phyloP scores from a whole-genome alignment of 1,139 yeast genomes.

The Saccharomycopsis crataegensis region DNA sequence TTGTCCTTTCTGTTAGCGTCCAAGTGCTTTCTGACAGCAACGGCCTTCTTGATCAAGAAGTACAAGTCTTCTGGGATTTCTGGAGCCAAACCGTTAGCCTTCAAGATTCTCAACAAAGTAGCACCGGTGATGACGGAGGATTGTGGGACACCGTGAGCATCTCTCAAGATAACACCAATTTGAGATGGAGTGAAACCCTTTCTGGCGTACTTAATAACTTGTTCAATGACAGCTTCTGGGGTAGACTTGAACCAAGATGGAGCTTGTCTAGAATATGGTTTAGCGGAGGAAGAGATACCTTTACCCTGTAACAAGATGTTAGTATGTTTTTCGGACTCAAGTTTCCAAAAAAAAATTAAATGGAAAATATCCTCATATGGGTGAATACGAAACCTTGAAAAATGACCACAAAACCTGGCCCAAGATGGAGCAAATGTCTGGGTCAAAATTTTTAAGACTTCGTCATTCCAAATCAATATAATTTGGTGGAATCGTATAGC shows the following conservation, averaged over 20 bases:
- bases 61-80: constrained; percentile 99
- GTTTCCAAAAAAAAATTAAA: neutral
- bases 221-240: constrained; percentile 94
- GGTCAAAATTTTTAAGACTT: neutral
- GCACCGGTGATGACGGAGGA: constrained; percentile 97
- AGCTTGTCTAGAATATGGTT: constrained; percentile 98
- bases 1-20: constrained; percentile 99
- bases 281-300: constrained; percentile 98
- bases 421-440: neutral
- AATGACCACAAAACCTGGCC: too few species aligned
- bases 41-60: constrained; percentile 99
- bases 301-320: constrained; percentile 63
- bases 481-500: constrained; percentile 17
- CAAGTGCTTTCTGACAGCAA: constrained; percentile 98
- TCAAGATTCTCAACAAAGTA: constrained; percentile 98
- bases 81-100: constrained; percentile 99
- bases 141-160: constrained; percentile 99
- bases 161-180: constrained; percentile 99
- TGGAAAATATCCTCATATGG: neutral
- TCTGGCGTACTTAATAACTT: constrained; percentile 98
- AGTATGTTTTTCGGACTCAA: constrained; percentile 24
- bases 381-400: too few species aligned
- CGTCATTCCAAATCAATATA: neutral
- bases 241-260: constrained; percentile 99
- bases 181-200: constrained; percentile 99